Base-by-base conservation (phyloP, 805 yeast species). In the Zygosaccharomyces pseudorouxii region DNA sequence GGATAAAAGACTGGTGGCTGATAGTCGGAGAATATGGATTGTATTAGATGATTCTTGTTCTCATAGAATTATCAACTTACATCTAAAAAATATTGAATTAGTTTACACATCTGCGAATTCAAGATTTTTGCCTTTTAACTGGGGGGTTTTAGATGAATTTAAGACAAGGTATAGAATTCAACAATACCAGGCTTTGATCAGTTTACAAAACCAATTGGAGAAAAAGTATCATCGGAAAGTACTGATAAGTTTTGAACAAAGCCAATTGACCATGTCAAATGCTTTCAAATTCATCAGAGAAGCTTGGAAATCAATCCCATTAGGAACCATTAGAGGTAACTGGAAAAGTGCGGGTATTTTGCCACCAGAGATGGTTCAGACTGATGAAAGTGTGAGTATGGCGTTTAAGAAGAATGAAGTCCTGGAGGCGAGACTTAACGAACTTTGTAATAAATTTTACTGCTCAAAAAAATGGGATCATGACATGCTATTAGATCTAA, bases 91-190 rank as follows among this genome's bases (percentile, higher is more conserved):
- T 49, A 72, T 73, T 11, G 56, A 69, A 28, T 55, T 75, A 35
- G 57, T 73, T 6, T 74, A 67, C 48, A 71, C 74, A 0, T 64
- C 74, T 0, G 61, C 72, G 25, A 63, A 58, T 31, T 63, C 71
- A 8, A 65, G 74, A 55, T 80, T 78, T 56, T 61, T 80, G 29
- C 86, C 86, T 6, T 79, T 80, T 71, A 77, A 74, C 50, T 80
- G 81, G 74, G 87, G 87, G 3, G 77, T 81, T 3, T 71, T 78
- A 36, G 80, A 79, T 49, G 86, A 82, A 55, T 78, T 82, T 58
- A 80, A 79, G 56, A 71, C 80, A 11, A 65, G 77, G 41, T 82
- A 77, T 55, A 71, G 87, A 48, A 67, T 78, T 5, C 80, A 77
- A 50, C 86, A 82, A 53, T 82, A 80, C 52, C 65, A 67, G 35